Percentiles rank a stretch among this genome's conserved stretches.
phyloP scores from a whole-genome alignment of 768 basidiomycete genomes.

The Lactifluus piperatus region DNA sequence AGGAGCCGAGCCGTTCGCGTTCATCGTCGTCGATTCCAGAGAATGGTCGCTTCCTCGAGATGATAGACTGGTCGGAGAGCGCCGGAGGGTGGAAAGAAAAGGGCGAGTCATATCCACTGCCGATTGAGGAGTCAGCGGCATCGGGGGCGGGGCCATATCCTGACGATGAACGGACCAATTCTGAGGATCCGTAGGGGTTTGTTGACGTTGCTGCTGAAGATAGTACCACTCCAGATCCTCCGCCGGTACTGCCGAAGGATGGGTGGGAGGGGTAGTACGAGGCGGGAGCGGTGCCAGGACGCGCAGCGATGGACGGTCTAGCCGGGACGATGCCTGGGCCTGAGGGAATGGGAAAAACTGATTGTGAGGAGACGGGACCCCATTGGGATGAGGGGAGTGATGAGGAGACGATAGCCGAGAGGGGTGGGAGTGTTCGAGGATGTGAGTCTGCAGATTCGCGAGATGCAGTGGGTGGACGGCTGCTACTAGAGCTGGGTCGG shows the following conservation, averaged over 20 bases:
- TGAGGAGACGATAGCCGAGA: slow-evolving; percentile 71
- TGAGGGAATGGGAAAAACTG: slow-evolving; percentile 51
- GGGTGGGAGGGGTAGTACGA: slow-evolving; percentile 43
- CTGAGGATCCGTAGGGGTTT: slow-evolving; percentile 30
- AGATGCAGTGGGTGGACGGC: slow-evolving; percentile 47
- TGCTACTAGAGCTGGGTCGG: slow-evolving; percentile 40
- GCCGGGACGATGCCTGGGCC: slow-evolving; percentile 40
- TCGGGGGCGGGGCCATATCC: slow-evolving; percentile 26
- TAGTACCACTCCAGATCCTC: slow-evolving; percentile 42
- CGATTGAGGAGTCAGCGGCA: slow-evolving; percentile 26
- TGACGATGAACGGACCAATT: slow-evolving; percentile 27
- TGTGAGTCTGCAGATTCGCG: slow-evolving; percentile 30
- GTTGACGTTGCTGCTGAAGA: slow-evolving; percentile 10
- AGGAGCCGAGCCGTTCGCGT: slow-evolving; percentile 31
- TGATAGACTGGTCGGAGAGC: slow-evolving; percentile 30
- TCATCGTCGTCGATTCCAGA: slow-evolving; percentile 47
- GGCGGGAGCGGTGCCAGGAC: slow-evolving; percentile 66
- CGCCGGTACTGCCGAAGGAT: slow-evolving; percentile 32
- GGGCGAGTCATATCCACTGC: slow-evolving; percentile 46
- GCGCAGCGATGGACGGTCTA: slow-evolving; percentile 50
- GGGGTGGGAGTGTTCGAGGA: slow-evolving; percentile 55
- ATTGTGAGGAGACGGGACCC: slow-evolving; percentile 29
- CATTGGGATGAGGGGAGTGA: slow-evolving; percentile 35
- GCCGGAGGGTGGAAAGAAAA: slow-evolving; percentile 74
- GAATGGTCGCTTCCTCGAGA: slow-evolving; percentile 57